These are phyloP conservation scores for Collybiopsis confluens DNA, from an alignment of 768 basidiomycete species.

Conservation along the genomic window DNA sequence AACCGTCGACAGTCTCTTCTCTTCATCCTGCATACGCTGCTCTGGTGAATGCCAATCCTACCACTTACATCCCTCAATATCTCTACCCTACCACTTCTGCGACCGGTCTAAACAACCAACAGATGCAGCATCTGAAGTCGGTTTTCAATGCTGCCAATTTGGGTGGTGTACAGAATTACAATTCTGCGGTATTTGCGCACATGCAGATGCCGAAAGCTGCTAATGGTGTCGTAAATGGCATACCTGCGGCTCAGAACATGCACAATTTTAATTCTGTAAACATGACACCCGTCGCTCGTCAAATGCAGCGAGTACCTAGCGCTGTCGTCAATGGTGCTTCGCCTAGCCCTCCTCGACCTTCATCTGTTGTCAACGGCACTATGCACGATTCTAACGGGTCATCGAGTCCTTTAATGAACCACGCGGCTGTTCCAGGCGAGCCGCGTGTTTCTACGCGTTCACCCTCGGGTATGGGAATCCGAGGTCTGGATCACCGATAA, in stretches of 20 bases:
- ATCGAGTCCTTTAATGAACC: constrained; percentile 3
- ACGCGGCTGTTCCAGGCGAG: constrained; percentile 1
- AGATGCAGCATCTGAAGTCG: constrained; percentile 56
- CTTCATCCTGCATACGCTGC: constrained; percentile 26
- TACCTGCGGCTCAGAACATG: constrained; percentile 32
- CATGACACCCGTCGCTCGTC: constrained; percentile 34
- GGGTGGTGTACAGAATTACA: constrained; percentile 19
- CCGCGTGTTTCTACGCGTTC: constrained; percentile 33
- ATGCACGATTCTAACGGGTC: neutral
- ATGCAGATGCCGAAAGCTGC: neutral
- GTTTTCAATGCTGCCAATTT: constrained; percentile 34
- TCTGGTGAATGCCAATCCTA: constrained; percentile 11
- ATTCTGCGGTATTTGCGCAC: constrained; percentile 28
- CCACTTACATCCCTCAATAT: constrained; percentile 27
- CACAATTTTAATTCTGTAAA: constrained; percentile 27
- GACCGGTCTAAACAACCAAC: constrained; percentile 44
- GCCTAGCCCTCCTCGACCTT: neutral
- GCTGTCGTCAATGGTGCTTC: neutral
- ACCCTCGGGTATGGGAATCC: too few species aligned
- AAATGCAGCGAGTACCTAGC: constrained; percentile 27
- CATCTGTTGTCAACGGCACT: neutral
- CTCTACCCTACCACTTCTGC: constrained; percentile 16
- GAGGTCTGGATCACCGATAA: too few species aligned
- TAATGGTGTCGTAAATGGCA: neutral
- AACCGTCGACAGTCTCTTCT: constrained; percentile 15